These are phyloP conservation scores for Luvunga scandens DNA, from an alignment of 345 rosid species.

Conservation along the genomic window DNA sequence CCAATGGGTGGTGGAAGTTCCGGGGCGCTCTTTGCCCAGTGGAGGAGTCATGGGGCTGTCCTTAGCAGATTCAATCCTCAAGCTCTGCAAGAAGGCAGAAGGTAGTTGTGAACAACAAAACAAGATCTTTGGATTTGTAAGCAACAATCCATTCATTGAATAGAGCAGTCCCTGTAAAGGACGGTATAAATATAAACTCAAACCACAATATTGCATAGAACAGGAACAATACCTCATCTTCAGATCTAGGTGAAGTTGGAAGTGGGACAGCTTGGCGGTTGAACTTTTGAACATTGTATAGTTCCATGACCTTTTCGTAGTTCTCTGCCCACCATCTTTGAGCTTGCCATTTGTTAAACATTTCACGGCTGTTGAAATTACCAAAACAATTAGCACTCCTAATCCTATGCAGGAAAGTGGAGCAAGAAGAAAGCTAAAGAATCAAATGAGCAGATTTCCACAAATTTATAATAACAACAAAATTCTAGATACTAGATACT, in stretches of 20 bases:
- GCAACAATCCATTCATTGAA: background rate
- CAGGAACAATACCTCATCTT: conserved; percentile 61
- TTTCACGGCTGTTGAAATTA: conserved; percentile 68
- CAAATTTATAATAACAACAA: background rate
- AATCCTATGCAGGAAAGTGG: background rate
- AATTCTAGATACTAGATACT: background rate
- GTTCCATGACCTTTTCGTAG: conserved; percentile 86
- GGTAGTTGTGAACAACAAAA: background rate
- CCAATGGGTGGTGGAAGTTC: conserved; percentile 36
- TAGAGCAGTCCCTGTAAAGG: background rate
- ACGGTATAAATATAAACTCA: background rate
- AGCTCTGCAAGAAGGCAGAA: conserved; percentile 37
- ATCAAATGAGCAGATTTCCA: background rate
- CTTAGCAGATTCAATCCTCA: conserved; percentile 56
- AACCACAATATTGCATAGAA: background rate
- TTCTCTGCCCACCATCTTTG: conserved; percentile 98
- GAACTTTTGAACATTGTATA: conserved; percentile 82
- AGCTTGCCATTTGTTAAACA: conserved; percentile 96
- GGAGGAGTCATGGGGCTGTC: conserved; percentile 80
- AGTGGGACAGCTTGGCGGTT: conserved; percentile 71
- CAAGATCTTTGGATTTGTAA: background rate
- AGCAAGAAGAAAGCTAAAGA: conserved; percentile 7
- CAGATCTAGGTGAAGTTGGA: conserved; percentile 63
- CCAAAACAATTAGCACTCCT: conserved; percentile 7
- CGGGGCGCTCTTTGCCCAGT: conserved; percentile 56